Conservation (phyloP, 495 filamentous ascomycete genomes). For the Chaetomium tenue region DNA sequence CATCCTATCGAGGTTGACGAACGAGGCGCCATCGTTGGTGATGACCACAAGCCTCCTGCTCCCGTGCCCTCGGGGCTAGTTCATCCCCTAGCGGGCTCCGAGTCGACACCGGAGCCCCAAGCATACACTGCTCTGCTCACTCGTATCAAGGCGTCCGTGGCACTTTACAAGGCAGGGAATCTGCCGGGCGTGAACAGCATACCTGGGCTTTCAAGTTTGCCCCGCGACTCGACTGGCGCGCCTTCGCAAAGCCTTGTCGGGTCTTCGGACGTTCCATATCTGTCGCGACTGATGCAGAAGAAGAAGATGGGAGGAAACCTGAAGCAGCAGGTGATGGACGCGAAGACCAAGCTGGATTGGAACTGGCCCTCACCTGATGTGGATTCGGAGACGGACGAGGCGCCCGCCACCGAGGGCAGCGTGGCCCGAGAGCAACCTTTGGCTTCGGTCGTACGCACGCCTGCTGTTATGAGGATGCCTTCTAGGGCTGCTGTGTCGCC, state of each 20-base stretch:
- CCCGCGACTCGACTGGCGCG: slow-evolving; percentile 19
- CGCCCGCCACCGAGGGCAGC: slow-evolving; percentile 21
- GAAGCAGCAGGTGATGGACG: slow-evolving; percentile 56
- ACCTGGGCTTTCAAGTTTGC: slow-evolving; percentile 29
- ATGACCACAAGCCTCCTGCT: slow-evolving; percentile 47
- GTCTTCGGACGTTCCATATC: slow-evolving; percentile 69
- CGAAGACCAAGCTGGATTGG: slow-evolving; percentile 55
- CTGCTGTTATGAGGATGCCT: slow-evolving; percentile 54
- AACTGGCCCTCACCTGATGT: slow-evolving; percentile 51
- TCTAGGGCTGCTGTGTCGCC: slow-evolving; percentile 59
- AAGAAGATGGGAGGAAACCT: slow-evolving; percentile 65
- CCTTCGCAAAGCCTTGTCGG: slow-evolving; percentile 47
- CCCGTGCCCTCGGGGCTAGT: slow-evolving; percentile 52
- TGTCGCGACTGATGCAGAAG: slow-evolving; percentile 67
- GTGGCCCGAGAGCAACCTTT: slow-evolving; percentile 27
- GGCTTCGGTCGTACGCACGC: slow-evolving; percentile 34
- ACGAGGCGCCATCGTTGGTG: slow-evolving; percentile 53
- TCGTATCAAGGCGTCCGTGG: slow-evolving; percentile 49
- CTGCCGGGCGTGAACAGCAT: slow-evolving; percentile 46
- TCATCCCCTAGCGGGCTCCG: slow-evolving; percentile 66
- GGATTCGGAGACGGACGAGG: slow-evolving; percentile 46
- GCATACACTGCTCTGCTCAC: slow-evolving; percentile 49
- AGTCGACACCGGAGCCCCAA: slow-evolving; percentile 54
- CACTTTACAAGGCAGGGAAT: slow-evolving; percentile 47
- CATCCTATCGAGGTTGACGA: slow-evolving; percentile 72